Conservation (phyloP, 495 filamentous ascomycete genomes). For the Achaetomiella virescens region DNA sequence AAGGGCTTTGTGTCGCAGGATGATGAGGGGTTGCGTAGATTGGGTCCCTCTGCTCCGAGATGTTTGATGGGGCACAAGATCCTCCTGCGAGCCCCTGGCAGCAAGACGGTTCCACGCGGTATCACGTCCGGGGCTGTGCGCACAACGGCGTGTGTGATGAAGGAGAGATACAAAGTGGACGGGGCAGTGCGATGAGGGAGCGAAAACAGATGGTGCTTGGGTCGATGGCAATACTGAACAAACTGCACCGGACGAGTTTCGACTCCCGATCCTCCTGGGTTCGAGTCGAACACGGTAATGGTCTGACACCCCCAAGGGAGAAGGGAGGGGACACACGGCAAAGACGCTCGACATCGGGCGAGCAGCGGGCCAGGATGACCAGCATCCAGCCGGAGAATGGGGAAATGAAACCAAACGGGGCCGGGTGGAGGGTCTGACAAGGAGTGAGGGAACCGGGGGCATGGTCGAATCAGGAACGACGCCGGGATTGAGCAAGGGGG, state of each 20-base stretch:
- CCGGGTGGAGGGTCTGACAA: constrained; percentile 13
- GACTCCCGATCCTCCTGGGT: not conserved
- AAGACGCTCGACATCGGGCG: constrained; percentile 8
- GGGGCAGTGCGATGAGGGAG: not conserved
- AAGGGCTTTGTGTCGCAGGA: constrained; percentile 30
- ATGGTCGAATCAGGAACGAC: constrained; percentile 28
- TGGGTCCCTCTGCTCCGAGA: constrained; percentile 9
- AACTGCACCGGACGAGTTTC: constrained; percentile 7
- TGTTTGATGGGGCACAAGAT: constrained; percentile 16
- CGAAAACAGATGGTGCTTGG: not conserved
- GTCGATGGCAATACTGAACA: not conserved
- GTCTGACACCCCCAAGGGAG: constrained; percentile 11
- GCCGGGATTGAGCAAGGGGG: constrained; percentile 14
- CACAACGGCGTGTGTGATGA: not conserved
- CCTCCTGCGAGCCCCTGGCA: constrained; percentile 24
- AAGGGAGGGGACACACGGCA: constrained; percentile 8
- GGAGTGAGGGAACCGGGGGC: constrained; percentile 15
- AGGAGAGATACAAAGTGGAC: not conserved
- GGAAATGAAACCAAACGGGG: constrained; percentile 24
- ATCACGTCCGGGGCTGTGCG: constrained; percentile 3
- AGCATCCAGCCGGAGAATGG: constrained; percentile 1
- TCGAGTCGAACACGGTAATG: constrained; percentile 1
- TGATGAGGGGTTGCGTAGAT: constrained; percentile 20
- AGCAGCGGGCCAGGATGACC: constrained; percentile 5
- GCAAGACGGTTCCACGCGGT: not conserved